Evolutionary conservation across 1,284 basidiomycete species (phyloP), one percentile per base, ranked within the genome.

Genomic region (Austroboletus novae-zelandiae): DNA sequence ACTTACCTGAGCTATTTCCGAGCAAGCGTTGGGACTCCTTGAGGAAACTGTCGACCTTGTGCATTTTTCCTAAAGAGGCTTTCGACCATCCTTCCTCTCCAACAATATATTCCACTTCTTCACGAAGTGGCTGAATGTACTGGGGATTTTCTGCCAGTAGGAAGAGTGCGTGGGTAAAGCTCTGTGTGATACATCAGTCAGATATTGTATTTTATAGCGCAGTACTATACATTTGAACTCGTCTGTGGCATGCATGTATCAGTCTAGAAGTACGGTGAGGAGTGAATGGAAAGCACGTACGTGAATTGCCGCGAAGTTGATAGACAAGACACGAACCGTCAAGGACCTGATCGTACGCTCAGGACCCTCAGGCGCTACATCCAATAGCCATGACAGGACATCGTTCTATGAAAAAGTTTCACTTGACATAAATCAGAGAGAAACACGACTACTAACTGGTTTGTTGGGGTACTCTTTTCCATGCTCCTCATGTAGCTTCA

Each of bases 381-480:
- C 40, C 18, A 42, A 17, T n/a, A 42, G 11, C 40, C 40, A 42
- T 9, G 40, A 29, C 5, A 42, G 17, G 5, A 30, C 1, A 18
- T 42, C 29, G 5, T 42, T 42, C 40, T 42, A 10, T 17, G 3
- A 31, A 17, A 15, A 17, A 14, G n/a, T n/a, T 5, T 1, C 14
- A 11, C 17, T 14, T 45, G 51, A 71, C 2, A 15, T 62, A 2
- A 36, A 32, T 13, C 1, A 8, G 20, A 23, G 39, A 1, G 31
- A 11, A 17, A 20, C 31, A 25, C 9, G 4, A 11, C n/a, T n/a
- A 59, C 66, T 2, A 48, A 73, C 73, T 25, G 73, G 71, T 55
- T 68, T 72, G 17, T 68, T 70, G 5, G 64, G 47, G 67, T 68
- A 75, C 35, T 71, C 64, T 4, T 65, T 58, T 1, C 73, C 74